Conservation (phyloP, 1,284 basidiomycete genomes). For the Microbotryum violaceum region DNA sequence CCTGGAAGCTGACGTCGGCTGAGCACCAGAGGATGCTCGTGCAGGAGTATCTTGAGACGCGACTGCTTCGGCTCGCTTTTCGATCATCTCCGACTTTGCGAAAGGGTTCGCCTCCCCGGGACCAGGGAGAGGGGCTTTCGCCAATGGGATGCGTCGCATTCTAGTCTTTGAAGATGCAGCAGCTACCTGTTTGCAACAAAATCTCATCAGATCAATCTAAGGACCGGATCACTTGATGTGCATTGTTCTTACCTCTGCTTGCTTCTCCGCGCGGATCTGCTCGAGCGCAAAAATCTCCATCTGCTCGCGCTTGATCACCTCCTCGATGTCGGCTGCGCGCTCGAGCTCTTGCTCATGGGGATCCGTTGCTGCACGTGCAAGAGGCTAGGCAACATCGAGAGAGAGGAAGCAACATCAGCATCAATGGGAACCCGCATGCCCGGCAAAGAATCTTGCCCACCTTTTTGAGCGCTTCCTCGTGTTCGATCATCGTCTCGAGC, state of each 20-base stretch:
- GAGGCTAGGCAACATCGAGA: background rate
- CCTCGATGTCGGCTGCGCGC: slow-evolving; percentile 26
- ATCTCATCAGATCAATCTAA: too few species aligned
- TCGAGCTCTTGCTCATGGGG: slow-evolving; percentile 4
- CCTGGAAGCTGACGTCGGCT: background rate
- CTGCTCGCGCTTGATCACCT: slow-evolving; percentile 33
- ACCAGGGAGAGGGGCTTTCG: background rate
- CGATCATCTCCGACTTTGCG: background rate
- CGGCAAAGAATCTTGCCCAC: slow-evolving; percentile 7
- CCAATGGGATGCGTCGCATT: background rate
- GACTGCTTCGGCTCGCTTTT: background rate
- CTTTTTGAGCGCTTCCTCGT: slow-evolving; percentile 26
- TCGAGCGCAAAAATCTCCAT: slow-evolving; percentile 33
- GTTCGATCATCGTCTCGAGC: slow-evolving; percentile 23
- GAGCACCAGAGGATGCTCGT: background rate
- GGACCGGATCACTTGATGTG: background rate
- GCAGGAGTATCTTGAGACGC: background rate
- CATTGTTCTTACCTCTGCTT: slow-evolving; percentile 14
- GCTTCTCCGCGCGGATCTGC: slow-evolving; percentile 28
- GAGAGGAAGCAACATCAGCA: background rate
- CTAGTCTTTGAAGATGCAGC: too few species aligned
- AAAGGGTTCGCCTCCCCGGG: background rate
- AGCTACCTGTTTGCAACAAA: background rate
- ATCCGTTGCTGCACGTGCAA: background rate
- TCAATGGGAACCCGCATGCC: too few species aligned